Evolutionary conservation across 768 basidiomycete genomes (phyloP).

Genomic region (Leccinum pellstonianum): DNA sequence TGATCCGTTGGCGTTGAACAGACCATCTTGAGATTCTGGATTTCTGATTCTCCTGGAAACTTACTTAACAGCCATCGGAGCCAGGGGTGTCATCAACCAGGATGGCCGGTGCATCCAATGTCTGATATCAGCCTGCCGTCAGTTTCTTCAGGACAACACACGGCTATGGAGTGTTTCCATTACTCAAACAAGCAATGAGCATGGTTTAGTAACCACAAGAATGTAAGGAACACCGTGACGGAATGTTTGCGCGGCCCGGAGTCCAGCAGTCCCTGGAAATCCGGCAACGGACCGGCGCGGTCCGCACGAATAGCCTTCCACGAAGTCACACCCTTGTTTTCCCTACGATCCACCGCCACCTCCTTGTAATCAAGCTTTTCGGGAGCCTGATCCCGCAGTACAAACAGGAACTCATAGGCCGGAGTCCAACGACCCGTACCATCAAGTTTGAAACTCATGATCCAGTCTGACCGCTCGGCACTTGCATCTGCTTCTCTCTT

Average conservation of each 20-base stretch:
- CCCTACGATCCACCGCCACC: too few species aligned
- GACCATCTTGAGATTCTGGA: not conserved
- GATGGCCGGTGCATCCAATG: not conserved
- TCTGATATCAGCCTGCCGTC: not conserved
- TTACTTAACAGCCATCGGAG: not conserved
- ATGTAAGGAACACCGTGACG: too few species aligned
- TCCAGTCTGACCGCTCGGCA: not conserved
- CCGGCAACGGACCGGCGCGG: too few species aligned
- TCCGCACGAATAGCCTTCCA: not conserved
- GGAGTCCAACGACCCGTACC: too few species aligned
- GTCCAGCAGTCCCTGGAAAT: too few species aligned
- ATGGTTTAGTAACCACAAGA: too few species aligned
- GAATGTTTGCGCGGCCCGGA: not conserved
- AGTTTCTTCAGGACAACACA: not conserved
- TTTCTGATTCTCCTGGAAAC: not conserved
- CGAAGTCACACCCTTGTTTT: too few species aligned
- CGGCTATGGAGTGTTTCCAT: too few species aligned
- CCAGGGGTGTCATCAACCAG: not conserved
- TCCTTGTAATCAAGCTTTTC: not conserved
- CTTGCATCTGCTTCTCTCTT: not conserved
- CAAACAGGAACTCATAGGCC: not conserved
- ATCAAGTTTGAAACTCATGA: not conserved
- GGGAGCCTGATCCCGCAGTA: not conserved
- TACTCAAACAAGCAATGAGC: too few species aligned
- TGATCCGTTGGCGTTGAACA: not conserved